A percentile compares a stretch with the other conserved stretches of the same genome.
These are phyloP conservation scores for Eucalyptus dawsonii DNA, from an alignment of 345 rosid species.

Conservation along the genomic window DNA sequence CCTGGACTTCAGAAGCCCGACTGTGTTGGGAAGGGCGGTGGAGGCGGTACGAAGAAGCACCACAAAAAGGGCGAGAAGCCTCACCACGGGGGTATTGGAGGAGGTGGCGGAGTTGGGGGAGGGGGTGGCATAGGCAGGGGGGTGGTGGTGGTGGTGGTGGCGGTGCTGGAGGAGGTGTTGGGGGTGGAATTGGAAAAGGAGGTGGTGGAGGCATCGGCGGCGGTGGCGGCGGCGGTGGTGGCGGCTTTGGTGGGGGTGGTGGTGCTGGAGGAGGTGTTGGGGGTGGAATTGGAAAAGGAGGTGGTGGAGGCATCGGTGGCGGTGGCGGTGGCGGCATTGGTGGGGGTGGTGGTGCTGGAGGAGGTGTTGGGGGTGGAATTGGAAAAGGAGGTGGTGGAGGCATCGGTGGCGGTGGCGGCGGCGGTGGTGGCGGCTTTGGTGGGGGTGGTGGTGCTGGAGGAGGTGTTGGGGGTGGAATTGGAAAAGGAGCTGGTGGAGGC, in stretches of 20 bases:
- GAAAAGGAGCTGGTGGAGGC: background rate
- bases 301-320: background rate
- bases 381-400: background rate
- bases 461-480: background rate
- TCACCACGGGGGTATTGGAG: background rate
- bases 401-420: too few relatives aligned
- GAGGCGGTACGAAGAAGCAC: background rate
- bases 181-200: background rate
- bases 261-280: background rate
- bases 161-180: background rate
- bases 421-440: background rate
- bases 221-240: background rate
- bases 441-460: background rate
- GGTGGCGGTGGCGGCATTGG: background rate
- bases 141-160: background rate
- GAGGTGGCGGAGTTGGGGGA: conserved; percentile 2
- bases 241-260: background rate
- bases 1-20: background rate
- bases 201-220: background rate
- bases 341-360: background rate
- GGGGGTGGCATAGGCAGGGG: background rate
- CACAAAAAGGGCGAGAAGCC: background rate
- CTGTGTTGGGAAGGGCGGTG: conserved; percentile 4
- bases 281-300: background rate
- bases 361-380: background rate